phyloP scores from a whole-genome alignment of 2,329 filamentous ascomycete species.

The Diplodia intermedia region DNA sequence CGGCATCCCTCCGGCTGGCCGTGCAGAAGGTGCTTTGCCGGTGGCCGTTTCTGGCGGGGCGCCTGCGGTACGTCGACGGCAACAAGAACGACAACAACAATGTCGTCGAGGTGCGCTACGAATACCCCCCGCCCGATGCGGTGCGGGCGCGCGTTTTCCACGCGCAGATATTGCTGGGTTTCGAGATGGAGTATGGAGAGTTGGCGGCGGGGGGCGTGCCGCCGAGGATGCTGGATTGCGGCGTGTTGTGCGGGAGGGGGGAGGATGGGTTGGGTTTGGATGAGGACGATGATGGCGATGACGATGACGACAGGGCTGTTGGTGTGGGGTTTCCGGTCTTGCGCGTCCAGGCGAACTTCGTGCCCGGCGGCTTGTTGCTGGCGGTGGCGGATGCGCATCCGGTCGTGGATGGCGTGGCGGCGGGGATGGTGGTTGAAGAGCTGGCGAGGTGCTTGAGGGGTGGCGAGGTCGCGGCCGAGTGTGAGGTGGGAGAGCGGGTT shows the following conservation, averaged over 20 bases:
- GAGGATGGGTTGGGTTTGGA: too few relatives aligned
- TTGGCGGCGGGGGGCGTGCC: neutral
- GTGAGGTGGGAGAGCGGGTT: neutral
- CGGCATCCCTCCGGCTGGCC: neutral
- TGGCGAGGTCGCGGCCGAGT: neutral
- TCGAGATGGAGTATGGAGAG: neutral
- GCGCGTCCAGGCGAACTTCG: constrained; percentile 13
- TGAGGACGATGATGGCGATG: too few relatives aligned
- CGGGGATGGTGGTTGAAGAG: neutral
- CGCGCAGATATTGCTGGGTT: neutral
- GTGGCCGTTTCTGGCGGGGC: neutral
- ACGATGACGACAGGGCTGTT: too few relatives aligned
- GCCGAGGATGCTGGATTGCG: neutral
- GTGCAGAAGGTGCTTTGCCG: neutral
- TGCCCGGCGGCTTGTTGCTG: constrained; percentile 3
- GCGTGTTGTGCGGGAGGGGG: neutral
- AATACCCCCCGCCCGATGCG: neutral
- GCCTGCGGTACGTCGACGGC: too few relatives aligned
- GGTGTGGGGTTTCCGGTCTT: neutral
- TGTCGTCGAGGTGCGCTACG: neutral
- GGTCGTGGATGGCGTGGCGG: neutral
- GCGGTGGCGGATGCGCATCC: neutral
- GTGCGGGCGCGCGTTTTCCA: neutral
- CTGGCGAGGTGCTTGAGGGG: neutral
- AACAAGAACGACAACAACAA: too few relatives aligned